These are phyloP conservation scores for Arbutus unedo DNA, from an alignment of 148 eudicot species.

Conservation along the genomic window DNA sequence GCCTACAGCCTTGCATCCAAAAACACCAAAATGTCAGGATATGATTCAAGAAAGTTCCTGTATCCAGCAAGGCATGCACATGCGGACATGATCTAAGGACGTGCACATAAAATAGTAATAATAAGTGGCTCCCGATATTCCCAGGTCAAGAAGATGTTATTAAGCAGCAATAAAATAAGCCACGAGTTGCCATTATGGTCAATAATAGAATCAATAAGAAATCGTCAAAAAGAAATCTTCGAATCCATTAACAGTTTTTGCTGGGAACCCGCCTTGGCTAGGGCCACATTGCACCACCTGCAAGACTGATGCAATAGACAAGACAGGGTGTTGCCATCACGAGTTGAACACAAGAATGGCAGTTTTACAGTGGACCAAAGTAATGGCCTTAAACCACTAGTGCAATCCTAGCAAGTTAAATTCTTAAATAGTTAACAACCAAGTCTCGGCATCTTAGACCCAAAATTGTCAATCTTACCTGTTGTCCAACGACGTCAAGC, in stretches of 20 bases:
- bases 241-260: background rate
- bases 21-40: background rate
- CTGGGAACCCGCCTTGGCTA: background rate
- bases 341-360: no score
- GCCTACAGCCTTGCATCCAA: background rate
- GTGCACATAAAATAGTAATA: background rate
- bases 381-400: background rate
- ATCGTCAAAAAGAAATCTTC: background rate
- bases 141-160: background rate
- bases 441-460: background rate
- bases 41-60: background rate
- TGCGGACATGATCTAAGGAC: background rate
- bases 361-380: background rate
- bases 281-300: background rate
- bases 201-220: background rate
- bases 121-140: background rate
- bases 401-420: background rate
- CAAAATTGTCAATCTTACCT: slow-evolving; percentile 40
- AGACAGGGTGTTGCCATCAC: background rate
- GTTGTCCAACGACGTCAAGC: slow-evolving; percentile 92
- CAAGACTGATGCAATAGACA: background rate
- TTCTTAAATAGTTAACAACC: background rate
- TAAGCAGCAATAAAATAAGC: background rate
- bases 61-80: background rate
- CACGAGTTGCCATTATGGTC: background rate